Evolutionary conservation across 2,329 filamentous ascomycete genomes (phyloP), one percentile per base, ranked within the genome.

Genomic region (Pseudocercospora fuligena): DNA sequence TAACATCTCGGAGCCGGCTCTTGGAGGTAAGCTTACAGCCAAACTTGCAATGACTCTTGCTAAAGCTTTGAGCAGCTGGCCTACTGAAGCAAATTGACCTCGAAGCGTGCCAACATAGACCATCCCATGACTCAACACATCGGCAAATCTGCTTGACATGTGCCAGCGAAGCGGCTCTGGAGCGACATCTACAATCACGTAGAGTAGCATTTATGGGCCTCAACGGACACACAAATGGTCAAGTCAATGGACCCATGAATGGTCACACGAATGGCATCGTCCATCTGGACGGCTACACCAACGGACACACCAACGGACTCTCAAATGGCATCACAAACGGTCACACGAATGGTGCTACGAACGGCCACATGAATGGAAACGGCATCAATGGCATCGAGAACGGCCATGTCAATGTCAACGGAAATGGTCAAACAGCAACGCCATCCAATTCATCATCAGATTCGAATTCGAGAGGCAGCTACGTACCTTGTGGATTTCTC

Each of bases 1-100:
- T n/a, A 60, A 60, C 31, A 60, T 60, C 27, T 60, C 57, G 11
- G 33, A 60, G 57, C 57, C 57, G 57, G 33, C 57, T 27, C 27
- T 60, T 11, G 57, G 57, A 27, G 57, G 57, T 60, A 46, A 40
- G 29, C 9, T 11, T 19, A 21, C 8, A 12, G 16, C 8, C 19
- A 25, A 6, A 19, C 33, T 5, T 43, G 29, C 33, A 46, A 7
- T 1, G 5, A 23, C 3, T 43, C 14, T 23, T n/a, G 21, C 21
- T 46, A 43, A 43, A 43, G 19, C 29, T 27, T 9, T 9, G 1
- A 21, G 23, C 23, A 60, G 57, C 40, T 25, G 57, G 40, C 11
- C 19, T 46, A 11, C 57, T 60, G 5, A 60, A 46, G 40, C 33
- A 46, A 8, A 60, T 60, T 33, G 57, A 60, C 33, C 33, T 60